These are phyloP conservation scores for Scenedesmus sp. DNA, from an alignment of 163 green algal genomes.

Conservation along the genomic window DNA sequence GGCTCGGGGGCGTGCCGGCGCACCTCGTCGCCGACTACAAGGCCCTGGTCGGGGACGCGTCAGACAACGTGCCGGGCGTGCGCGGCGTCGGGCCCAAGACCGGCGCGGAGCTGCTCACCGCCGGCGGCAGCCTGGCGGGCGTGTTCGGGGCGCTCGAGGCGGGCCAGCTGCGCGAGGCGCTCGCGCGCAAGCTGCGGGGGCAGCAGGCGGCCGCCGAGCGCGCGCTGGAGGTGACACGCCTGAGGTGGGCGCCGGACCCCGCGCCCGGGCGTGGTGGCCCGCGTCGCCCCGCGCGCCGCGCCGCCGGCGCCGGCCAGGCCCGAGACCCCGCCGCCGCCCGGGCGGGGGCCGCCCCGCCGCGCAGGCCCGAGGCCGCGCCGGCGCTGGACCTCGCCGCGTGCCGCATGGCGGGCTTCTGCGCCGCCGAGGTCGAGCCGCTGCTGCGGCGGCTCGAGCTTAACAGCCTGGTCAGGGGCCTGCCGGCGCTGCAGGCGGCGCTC, in stretches of 20 bases:
- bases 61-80: slow-evolving; percentile 33
- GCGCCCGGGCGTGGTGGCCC: not conserved
- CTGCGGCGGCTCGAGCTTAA: slow-evolving; percentile 33
- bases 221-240: not conserved
- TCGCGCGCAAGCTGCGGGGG: slow-evolving; percentile 5
- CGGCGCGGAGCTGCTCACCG: slow-evolving; percentile 11
- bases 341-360: not conserved
- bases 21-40: slow-evolving; percentile 19
- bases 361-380: slow-evolving; percentile 1
- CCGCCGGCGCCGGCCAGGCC: not conserved
- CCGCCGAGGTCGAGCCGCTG: slow-evolving; percentile 22
- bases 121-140: not conserved
- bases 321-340: not conserved
- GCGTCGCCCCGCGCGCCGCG: not conserved
- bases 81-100: slow-evolving; percentile 40
- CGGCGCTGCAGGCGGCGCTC: slow-evolving; percentile 6
- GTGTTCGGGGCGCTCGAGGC: not conserved
- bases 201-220: slow-evolving; percentile 6
- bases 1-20: slow-evolving; percentile 10
- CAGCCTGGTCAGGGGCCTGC: slow-evolving; percentile 6
- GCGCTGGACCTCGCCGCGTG: not conserved
- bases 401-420: slow-evolving; percentile 3
- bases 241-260: slow-evolving; percentile 5
- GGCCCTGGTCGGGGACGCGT: slow-evolving; percentile 23
- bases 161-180: not conserved